Base-by-base conservation (phyloP, 257 asterid genomes). In the Handroanthus guayacan region DNA sequence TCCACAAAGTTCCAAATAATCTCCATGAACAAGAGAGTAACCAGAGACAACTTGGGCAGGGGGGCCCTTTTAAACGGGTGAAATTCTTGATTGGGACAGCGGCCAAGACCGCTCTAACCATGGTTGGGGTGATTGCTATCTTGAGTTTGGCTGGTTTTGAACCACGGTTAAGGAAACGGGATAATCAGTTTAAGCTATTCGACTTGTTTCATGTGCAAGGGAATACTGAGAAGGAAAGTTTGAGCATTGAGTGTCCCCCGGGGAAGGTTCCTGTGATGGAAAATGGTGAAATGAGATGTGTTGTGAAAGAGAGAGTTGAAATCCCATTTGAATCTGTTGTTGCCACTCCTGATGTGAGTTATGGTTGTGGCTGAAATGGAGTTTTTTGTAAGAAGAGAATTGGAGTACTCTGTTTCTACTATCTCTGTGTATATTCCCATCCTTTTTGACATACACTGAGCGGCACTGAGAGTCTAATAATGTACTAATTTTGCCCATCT, bases 261-360 rank as follows among this genome's bases (percentile, higher is more conserved):
- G 98, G 99, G 64, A 95, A 91, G 79, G 90, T 93, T 2, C 81
- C 74, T 0, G 88, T 91, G 69, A 67, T 82, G 0, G 97, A 92
- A 75, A 87, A 92, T 45, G 98, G 99, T 6, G 98, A 95, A 82
- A 82, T 69, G 5, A 83, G 93, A 61, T 89, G 98, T 44, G 77
- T 92, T 6, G 99, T 91, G 80, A 95, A 93, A 62, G 97, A 91
- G 88, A 86, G 99, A 79, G 94, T 95, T n/a, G 96, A 89, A 75
- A 79, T 95, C 17, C 99, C 99, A 1, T 92, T 95, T 43, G 92
- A 85, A 54, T 86, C 97, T 0, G 87, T 67, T 72, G 91, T 90
- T 72, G 87, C 83, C 48, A 58, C 84, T 12, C 97, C 99, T 9
- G 97, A 95, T 87, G 96, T 95, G 78, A 90, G 87, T 31, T 93